These are phyloP conservation scores for Psilocybe tampanensis DNA, from an alignment of 768 basidiomycete species.

Conservation along the genomic window DNA sequence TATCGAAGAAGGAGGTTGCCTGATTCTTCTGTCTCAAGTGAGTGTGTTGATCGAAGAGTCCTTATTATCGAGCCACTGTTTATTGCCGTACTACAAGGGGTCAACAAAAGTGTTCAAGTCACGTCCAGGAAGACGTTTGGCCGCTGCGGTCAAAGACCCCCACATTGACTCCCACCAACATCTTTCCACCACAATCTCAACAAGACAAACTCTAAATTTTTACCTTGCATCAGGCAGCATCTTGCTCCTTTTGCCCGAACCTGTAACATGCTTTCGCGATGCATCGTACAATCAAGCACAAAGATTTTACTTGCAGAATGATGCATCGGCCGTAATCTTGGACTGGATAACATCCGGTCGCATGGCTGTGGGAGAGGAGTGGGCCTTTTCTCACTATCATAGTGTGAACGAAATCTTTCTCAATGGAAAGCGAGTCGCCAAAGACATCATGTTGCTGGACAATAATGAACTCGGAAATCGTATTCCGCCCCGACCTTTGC, in stretches of 20 bases:
- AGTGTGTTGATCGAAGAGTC: slow-evolving; percentile 19
- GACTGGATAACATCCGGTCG: slow-evolving; percentile 95
- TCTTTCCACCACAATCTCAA: slow-evolving; percentile 30
- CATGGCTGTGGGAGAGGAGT: slow-evolving; percentile 81
- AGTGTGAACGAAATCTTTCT: slow-evolving; percentile 84
- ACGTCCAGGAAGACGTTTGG: slow-evolving; percentile 61
- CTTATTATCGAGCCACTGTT: not conserved
- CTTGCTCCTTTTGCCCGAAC: slow-evolving; percentile 87
- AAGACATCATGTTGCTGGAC: slow-evolving; percentile 80
- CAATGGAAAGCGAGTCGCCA: slow-evolving; percentile 63
- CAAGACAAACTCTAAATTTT: slow-evolving; percentile 67
- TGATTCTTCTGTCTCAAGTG: slow-evolving; percentile 88
- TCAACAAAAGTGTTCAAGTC: slow-evolving; percentile 95
- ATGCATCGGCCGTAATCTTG: slow-evolving; percentile 71
- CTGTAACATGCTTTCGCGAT: slow-evolving; percentile 87
- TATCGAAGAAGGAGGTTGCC: slow-evolving; percentile 54
- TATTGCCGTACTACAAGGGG: slow-evolving; percentile 53
- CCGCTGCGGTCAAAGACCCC: slow-evolving; percentile 32
- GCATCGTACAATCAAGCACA: slow-evolving; percentile 87
- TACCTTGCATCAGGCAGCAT: slow-evolving; percentile 51
- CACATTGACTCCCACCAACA: not conserved
- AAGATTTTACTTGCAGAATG: slow-evolving; percentile 64
- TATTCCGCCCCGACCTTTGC: slow-evolving; percentile 49
- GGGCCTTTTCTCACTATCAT: slow-evolving; percentile 85
- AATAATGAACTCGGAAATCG: slow-evolving; percentile 29